Evolutionary conservation across 139 green algal species (phyloP).

Genomic region (Nannochloris sp.): DNA sequence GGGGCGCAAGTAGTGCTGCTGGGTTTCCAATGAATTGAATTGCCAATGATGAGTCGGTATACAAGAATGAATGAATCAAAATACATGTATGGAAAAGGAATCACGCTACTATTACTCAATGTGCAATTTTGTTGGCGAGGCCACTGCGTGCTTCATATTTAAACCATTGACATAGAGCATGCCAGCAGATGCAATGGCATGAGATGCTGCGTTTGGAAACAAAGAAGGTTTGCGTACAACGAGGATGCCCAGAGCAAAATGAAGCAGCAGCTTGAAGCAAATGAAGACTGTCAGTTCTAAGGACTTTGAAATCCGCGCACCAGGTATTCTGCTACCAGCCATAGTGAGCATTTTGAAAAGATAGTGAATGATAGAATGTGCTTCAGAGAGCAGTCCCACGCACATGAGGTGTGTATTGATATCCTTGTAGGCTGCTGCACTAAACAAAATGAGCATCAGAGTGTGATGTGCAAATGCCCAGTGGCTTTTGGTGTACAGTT

Average conservation of each 20-base stretch:
- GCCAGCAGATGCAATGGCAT: not conserved
- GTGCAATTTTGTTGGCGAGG: constrained; percentile 48
- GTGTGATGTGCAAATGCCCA: constrained; percentile 54
- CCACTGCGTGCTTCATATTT: not conserved
- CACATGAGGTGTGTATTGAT: constrained; percentile 29
- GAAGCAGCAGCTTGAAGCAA: not conserved
- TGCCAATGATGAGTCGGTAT: no score
- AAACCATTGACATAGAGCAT: constrained; percentile 2
- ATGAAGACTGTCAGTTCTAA: not conserved
- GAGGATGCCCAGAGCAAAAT: not conserved
- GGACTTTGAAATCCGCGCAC: not conserved
- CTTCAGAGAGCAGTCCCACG: constrained; percentile 25
- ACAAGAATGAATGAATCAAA: not conserved
- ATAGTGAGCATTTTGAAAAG: not conserved
- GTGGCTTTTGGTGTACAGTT: constrained; percentile 23
- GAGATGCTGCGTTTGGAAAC: not conserved
- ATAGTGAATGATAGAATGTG: constrained; percentile 7
- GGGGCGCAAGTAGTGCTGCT: not conserved
- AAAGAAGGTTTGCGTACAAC: not conserved
- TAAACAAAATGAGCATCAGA: constrained; percentile 55
- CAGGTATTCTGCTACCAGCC: not conserved
- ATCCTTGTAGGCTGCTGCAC: constrained; percentile 45
- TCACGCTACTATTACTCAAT: no score
- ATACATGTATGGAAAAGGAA: no score
- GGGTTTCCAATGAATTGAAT: no score